These are phyloP conservation scores for Populus pruinosa DNA, from an alignment of 345 rosid species.

Conservation along the genomic window DNA sequence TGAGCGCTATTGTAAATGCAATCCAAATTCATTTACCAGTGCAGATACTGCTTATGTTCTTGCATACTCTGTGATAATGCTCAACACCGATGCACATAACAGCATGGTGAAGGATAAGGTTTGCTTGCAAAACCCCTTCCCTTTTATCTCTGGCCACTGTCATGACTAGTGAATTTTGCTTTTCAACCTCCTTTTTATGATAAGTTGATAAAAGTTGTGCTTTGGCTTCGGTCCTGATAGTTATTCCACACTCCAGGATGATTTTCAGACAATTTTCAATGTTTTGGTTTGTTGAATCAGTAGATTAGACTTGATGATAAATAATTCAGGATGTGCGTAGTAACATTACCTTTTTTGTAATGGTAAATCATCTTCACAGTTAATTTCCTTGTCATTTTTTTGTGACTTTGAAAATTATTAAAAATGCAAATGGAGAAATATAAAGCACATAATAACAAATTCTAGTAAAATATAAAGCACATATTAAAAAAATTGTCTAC, in stretches of 20 bases:
- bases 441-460: not conserved
- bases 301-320: not conserved
- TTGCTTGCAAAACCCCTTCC: slow-evolving; percentile 27
- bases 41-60: slow-evolving; percentile 97
- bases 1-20: slow-evolving; percentile 92
- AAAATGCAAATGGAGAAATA: not conserved
- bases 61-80: slow-evolving; percentile 95
- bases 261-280: not conserved
- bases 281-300: not conserved
- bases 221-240: not conserved
- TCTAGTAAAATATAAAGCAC: not conserved
- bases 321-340: not conserved
- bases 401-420: not conserved
- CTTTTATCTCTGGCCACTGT: slow-evolving; percentile 9
- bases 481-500: not conserved
- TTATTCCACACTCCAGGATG: not conserved
- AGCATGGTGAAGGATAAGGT: slow-evolving; percentile 97
- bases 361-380: not conserved
- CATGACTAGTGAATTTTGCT: not conserved
- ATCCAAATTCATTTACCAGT: slow-evolving; percentile 81
- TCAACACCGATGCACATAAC: slow-evolving; percentile 96
- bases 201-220: slow-evolving; percentile 3
- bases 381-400: not conserved
- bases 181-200: not conserved
- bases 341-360: not conserved